These are phyloP conservation scores for Aurifilum marmelostoma DNA, from an alignment of 2,329 filamentous ascomycete species.

Conservation along the genomic window DNA sequence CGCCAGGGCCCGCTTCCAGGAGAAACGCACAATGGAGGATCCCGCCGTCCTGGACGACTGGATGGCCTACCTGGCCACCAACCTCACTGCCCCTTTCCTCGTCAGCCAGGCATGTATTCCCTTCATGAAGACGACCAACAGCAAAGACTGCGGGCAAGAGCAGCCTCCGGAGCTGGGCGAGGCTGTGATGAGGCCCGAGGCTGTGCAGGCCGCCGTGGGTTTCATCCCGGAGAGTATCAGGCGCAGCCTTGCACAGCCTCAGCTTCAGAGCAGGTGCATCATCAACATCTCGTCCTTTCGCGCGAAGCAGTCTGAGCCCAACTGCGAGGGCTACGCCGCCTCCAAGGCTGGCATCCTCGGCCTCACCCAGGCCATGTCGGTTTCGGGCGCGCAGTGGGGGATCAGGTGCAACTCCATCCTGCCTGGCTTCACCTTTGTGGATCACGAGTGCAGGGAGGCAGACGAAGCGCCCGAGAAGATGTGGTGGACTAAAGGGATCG, in stretches of 20 bases:
- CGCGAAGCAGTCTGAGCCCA: slow-evolving; percentile 48
- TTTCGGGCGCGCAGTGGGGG: slow-evolving; percentile 38
- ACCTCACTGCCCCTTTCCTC: slow-evolving; percentile 50
- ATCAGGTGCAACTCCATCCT: slow-evolving; percentile 46
- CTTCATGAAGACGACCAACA: slow-evolving; percentile 44
- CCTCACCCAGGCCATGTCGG: slow-evolving; percentile 43
- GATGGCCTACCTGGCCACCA: slow-evolving; percentile 50
- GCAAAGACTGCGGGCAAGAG: no score
- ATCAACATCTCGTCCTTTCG: slow-evolving; percentile 51
- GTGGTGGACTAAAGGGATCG: slow-evolving; percentile 43
- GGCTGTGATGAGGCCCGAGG: slow-evolving; percentile 24
- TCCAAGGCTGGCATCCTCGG: slow-evolving; percentile 44
- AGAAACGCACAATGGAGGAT: slow-evolving; percentile 51
- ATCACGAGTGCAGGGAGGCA: slow-evolving; percentile 49
- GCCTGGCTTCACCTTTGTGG: slow-evolving; percentile 49
- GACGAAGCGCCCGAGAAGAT: slow-evolving; percentile 43
- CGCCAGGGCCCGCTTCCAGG: slow-evolving; percentile 43
- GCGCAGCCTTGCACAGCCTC: slow-evolving; percentile 6
- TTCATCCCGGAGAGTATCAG: slow-evolving; percentile 14
- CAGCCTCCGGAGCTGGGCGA: slow-evolving; percentile 12
- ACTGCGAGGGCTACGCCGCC: slow-evolving; percentile 52
- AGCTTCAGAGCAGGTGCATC: slow-evolving; percentile 39
- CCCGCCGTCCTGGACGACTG: slow-evolving; percentile 46
- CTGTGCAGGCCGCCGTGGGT: slow-evolving; percentile 13
- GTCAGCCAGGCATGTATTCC: slow-evolving; percentile 51